Evolutionary conservation across 331 rosid species (phyloP).

Genomic region (Stylosanthes scabra): DNA sequence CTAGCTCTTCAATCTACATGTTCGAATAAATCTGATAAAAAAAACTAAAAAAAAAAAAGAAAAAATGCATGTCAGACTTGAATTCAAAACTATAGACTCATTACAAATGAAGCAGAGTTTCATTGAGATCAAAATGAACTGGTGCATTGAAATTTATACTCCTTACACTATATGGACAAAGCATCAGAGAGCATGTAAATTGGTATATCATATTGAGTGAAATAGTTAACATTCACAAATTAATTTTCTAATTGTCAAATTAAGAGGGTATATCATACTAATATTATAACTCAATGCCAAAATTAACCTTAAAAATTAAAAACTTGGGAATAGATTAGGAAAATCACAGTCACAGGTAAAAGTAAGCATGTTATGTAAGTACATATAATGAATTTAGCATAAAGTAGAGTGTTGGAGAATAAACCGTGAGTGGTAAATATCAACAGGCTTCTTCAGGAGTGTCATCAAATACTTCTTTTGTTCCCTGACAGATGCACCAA

Average conservation of each 20-base stretch:
- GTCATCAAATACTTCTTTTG: no score
- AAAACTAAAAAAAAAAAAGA: not conserved
- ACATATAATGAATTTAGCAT: not conserved
- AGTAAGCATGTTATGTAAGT: not conserved
- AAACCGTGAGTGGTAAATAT: conserved; percentile 62
- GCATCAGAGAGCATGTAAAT: not conserved
- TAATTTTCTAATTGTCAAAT: conserved; percentile 24
- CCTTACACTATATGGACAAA: conserved; percentile 8
- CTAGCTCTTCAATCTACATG: conserved; percentile 96
- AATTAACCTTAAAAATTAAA: not conserved
- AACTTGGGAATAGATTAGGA: not conserved
- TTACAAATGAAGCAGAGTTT: not conserved
- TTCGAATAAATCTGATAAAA: conserved; percentile 74
- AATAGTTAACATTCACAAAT: conserved; percentile 16
- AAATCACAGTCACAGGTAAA: not conserved
- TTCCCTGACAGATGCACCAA: no score
- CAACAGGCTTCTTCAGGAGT: no score
- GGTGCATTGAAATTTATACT: not conserved
- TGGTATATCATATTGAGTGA: not conserved
- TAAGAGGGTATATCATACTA: no score
- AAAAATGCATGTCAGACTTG: conserved; percentile 19
- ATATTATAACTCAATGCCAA: conserved; percentile 17
- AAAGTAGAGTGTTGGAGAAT: conserved; percentile 29
- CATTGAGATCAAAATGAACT: not conserved
- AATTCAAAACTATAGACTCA: conserved; percentile 16